Evolutionary conservation across 2,329 filamentous ascomycete species (phyloP), one percentile per base, ranked within the genome.

Genomic region (Fusarium newnesense): DNA sequence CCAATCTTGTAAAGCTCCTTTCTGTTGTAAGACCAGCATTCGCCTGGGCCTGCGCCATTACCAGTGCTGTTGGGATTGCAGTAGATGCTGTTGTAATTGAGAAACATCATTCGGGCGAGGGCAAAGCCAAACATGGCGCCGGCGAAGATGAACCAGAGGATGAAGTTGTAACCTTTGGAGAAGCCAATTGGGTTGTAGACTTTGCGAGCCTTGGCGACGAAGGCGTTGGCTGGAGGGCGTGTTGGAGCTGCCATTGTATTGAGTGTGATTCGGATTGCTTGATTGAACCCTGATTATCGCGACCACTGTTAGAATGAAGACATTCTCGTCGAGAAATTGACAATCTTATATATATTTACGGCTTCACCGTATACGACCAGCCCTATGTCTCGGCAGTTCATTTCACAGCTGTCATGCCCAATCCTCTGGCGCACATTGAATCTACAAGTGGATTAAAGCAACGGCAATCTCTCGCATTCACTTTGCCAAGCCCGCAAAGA

Each of bases 151-250:
- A 85, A 80, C 77, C 85, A 91, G 4, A 91, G 80, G 42, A 81
- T 67, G 68, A 90, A 89, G 30, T 72, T 72, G 30, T 72, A 72
- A n/a, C 63, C 63, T 60, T 72, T 72, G 4, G 79, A 90, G 80
- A 91, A 91, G 44, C 89, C 89, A n/a, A 90, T 67, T 6, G 84
- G 81, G 37, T 82, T 80, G 77, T 86, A 87, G 21, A 87, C 19
- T 26, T 60, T 68, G 26, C 68, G 56, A 6, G 47, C 69, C 4
- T 13, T 40, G 7, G 68, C 63, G 4, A 68, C 58, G 11, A 71
- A 71, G 19, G 24, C 9, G 3, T 67, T 70, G 5, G 68, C 50
- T 12, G 67, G 44, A 32, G 67, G 67, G 0, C 42, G 67, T 11
- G 54, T 49, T 42, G 56, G 19, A 19, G 40, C 21, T 19, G 37